phyloP scores from a whole-genome alignment of 2,329 filamentous ascomycete species.

The Microdochium bolleyi region DNA sequence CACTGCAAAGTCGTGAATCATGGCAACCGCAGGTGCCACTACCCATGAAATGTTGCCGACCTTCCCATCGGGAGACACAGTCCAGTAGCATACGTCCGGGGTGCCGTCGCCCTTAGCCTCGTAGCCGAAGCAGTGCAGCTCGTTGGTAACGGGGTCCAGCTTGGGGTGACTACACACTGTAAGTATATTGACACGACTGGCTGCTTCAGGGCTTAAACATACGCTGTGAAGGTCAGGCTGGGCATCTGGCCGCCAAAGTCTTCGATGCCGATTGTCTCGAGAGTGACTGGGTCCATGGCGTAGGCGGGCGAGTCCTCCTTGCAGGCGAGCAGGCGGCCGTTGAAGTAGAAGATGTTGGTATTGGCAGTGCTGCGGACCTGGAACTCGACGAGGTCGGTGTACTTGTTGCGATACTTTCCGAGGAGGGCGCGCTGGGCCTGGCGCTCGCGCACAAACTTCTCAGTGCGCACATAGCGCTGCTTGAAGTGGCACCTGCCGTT shows the following conservation, averaged over 20 bases:
- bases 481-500: constrained; percentile 20
- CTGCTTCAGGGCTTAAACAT: not conserved
- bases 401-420: constrained; percentile 30
- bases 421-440: constrained; percentile 22
- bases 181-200: too few species aligned
- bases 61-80: constrained; percentile 17
- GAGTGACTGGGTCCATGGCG: constrained; percentile 21
- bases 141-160: constrained; percentile 27
- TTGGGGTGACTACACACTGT: constrained; percentile 24
- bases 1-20: constrained; percentile 33
- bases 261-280: constrained; percentile 24
- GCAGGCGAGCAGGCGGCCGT: constrained; percentile 34
- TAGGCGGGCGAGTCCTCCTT: constrained; percentile 29
- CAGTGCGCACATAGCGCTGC: constrained; percentile 28
- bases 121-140: constrained; percentile 31
- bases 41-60: constrained; percentile 23
- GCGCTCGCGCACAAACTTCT: constrained; percentile 28
- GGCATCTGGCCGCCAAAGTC: constrained; percentile 24
- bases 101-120: constrained; percentile 31
- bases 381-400: constrained; percentile 25
- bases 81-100: constrained; percentile 26
- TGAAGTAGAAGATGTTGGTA: constrained; percentile 42
- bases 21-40: constrained; percentile 22
- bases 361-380: constrained; percentile 31
- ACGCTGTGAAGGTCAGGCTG: constrained; percentile 27